phyloP scores from a whole-genome alignment of 2,329 filamentous ascomycete genomes.

The Ophiostoma fasciatum region DNA sequence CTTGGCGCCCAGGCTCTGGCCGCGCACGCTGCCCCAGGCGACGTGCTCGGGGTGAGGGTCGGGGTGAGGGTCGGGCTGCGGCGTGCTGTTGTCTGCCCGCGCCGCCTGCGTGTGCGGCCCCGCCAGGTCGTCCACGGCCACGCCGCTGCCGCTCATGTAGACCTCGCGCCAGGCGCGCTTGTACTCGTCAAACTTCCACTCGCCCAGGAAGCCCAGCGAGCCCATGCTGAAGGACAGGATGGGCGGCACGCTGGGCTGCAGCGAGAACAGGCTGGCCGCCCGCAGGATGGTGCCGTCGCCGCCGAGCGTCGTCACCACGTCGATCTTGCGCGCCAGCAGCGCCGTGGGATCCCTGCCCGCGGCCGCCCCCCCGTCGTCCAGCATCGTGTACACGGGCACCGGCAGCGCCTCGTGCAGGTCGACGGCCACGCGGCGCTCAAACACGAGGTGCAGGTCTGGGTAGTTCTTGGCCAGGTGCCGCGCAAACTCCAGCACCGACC shows the following conservation, averaged over 20 bases:
- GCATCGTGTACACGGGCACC: slow-evolving; percentile 58
- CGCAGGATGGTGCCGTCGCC: slow-evolving; percentile 86
- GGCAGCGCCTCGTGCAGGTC: slow-evolving; percentile 55
- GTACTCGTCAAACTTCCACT: slow-evolving; percentile 91
- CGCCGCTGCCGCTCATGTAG: slow-evolving; percentile 59
- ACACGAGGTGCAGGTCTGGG: slow-evolving; percentile 63
- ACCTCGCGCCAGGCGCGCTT: slow-evolving; percentile 86
- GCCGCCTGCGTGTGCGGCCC: slow-evolving; percentile 25
- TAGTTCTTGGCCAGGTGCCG: slow-evolving; percentile 70
- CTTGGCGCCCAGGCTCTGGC: slow-evolving; percentile 64
- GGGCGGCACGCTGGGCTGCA: slow-evolving; percentile 67
- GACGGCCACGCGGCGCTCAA: slow-evolving; percentile 62
- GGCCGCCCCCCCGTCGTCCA: slow-evolving; percentile 21
- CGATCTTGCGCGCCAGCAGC: slow-evolving; percentile 62
- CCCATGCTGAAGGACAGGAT: slow-evolving; percentile 96
- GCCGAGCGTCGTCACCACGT: slow-evolving; percentile 78
- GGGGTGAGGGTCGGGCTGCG: too few relatives aligned
- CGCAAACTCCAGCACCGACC: slow-evolving; percentile 39
- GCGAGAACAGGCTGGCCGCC: slow-evolving; percentile 74
- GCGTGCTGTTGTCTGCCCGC: slow-evolving; percentile 8
- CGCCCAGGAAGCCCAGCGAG: slow-evolving; percentile 82
- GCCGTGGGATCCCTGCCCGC: slow-evolving; percentile 27
- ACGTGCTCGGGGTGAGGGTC: too few relatives aligned
- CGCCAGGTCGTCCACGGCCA: slow-evolving; percentile 29
- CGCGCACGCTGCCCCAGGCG: slow-evolving; percentile 59